Conservation (phyloP, 2,329 filamentous ascomycete genomes). For the Neonectria ditissima region DNA sequence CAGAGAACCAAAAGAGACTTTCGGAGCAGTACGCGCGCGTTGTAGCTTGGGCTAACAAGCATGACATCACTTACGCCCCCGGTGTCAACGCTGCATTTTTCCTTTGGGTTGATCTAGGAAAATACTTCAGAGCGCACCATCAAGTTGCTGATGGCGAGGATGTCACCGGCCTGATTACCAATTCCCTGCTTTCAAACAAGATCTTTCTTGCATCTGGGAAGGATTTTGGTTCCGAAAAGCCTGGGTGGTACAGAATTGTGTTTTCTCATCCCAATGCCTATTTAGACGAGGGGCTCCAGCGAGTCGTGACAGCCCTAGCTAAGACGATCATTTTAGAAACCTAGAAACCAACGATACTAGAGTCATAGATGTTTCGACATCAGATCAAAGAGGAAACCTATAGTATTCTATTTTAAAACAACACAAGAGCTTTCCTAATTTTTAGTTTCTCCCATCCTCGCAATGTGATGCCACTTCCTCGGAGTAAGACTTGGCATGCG, state of each 20-base stretch:
- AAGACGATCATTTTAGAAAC: conserved; percentile 1
- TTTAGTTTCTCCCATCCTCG: background rate
- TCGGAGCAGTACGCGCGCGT: conserved; percentile 54
- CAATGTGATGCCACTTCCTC: background rate
- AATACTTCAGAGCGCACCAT: conserved; percentile 41
- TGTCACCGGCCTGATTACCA: conserved; percentile 43
- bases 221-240: conserved; percentile 53
- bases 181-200: conserved; percentile 45
- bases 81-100: conserved; percentile 67
- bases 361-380: background rate
- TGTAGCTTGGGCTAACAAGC: conserved; percentile 50
- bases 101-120: conserved; percentile 63
- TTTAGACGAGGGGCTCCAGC: conserved; percentile 45
- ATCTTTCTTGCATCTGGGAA: conserved; percentile 53
- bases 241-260: conserved; percentile 55
- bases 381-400: background rate
- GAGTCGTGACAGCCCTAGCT: conserved; percentile 34
- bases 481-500: background rate
- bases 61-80: conserved; percentile 58
- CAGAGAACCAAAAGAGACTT: conserved; percentile 56
- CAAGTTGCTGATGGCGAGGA: conserved; percentile 28
- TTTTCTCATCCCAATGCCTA: conserved; percentile 50
- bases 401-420: background rate
- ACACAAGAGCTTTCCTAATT: background rate
- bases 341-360: background rate